Evolutionary conservation across 2,329 filamentous ascomycete genomes (phyloP), one percentile per base, ranked within the genome.

Genomic region (Dissoconium aciculare): DNA sequence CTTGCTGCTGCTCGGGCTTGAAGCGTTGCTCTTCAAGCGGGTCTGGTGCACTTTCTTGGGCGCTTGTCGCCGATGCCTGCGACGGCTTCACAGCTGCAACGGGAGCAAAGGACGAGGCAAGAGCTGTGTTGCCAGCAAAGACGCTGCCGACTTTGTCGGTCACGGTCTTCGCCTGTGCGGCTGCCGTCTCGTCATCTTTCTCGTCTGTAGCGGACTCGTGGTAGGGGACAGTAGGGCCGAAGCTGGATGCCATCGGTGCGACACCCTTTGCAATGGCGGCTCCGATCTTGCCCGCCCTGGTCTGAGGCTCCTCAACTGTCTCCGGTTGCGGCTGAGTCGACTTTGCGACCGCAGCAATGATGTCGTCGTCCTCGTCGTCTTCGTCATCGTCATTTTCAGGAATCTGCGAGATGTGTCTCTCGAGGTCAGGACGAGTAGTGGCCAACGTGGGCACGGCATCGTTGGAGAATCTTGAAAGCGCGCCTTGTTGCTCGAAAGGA

Each of bases 371-470:
- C 9, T 42, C 34, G 12, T 40, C 26, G 35, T 37, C 37, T 28
- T 42, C 34, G 13, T 43, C 43, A 13, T 28, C 31, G 24, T 41
- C 39, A 31, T 45, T 50, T 15, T 45, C 43, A 2, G 39, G 41
- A 26, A 53, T 49, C 14, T 38, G 30, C 3, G 47, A 46, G 15
- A 52, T 49, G 31, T 52, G 49, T 9, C 49, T 38, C 27, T 52
- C 51, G n/a, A 52, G 41, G 17, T 46, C 37, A 3, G 47, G 46
- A 32, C 37, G 41, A 10, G 27, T 37, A 15, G 29, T 28, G 13
- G n/a, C n/a, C 8, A 23, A n/a, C 19, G 8, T 8, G 8, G 19
- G 19, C 8, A 23, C 19, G 8, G 19, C 19, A 23, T 23, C 19
- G n/a, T 23, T 23, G 8, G 19, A 23, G 19, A 8, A 23, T 23